Evolutionary conservation across 768 basidiomycete genomes (phyloP).

Genomic region (Rubroboletus pulcherrimus): DNA sequence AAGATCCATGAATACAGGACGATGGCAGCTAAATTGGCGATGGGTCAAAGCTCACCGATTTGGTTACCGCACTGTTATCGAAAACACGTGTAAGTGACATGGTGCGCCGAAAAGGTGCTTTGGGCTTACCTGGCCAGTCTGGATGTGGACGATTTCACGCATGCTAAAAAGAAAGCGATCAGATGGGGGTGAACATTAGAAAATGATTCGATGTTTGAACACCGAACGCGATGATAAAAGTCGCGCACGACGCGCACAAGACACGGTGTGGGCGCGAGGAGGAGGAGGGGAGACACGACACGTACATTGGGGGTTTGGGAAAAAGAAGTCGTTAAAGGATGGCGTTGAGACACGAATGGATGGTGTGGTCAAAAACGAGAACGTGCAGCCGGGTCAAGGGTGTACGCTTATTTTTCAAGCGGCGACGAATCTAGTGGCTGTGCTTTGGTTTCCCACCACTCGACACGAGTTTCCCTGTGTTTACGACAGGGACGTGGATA

Average conservation of each 20-base stretch:
- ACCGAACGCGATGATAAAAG: constrained; percentile 16
- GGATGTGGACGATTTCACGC: constrained; percentile 99
- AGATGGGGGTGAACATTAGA: constrained; percentile 18
- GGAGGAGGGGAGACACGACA: constrained; percentile 26
- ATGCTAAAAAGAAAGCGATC: constrained; percentile 53
- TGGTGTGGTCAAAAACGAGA: constrained; percentile 36
- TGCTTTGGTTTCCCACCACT: constrained; percentile 16
- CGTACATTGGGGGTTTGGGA: constrained; percentile 29
- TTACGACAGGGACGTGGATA: constrained; percentile 7
- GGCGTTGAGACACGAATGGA: constrained; percentile 32
- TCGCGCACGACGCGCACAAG: constrained; percentile 28
- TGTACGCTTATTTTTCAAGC: constrained; percentile 37
- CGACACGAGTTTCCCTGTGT: constrained; percentile 2
- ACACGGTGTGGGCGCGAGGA: constrained; percentile 20
- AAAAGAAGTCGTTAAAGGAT: constrained; percentile 29
- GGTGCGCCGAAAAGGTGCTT: neutral
- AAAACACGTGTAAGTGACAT: constrained; percentile 29
- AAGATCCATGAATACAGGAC: constrained; percentile 17
- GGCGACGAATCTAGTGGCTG: constrained; percentile 31
- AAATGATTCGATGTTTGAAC: constrained; percentile 17
- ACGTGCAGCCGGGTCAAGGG: constrained; percentile 34
- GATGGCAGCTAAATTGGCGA: constrained; percentile 8
- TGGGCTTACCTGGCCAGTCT: constrained; percentile 87
- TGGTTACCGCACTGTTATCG: constrained; percentile 91
- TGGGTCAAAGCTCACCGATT: constrained; percentile 66